Evolutionary conservation across 345 rosid genomes (phyloP).

Genomic region (Eucalyptus grandis): DNA sequence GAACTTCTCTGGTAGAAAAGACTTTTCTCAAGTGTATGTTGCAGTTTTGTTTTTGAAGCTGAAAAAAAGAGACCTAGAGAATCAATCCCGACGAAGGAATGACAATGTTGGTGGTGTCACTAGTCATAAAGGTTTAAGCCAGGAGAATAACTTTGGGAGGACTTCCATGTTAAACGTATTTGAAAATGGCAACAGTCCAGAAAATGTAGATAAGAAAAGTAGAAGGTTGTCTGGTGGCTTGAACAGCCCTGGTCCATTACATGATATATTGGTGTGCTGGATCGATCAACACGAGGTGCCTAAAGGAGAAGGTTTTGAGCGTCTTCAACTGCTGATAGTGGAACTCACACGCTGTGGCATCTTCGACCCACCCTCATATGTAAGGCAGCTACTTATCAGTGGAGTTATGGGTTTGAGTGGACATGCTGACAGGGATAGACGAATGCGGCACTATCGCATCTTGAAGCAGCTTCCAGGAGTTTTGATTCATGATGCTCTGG

Average conservation of each 20-base stretch:
- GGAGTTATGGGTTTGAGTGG: conserved; percentile 62
- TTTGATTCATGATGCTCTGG: conserved; percentile 47
- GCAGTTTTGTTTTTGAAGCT: conserved; percentile 72
- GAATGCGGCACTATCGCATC: conserved; percentile 65
- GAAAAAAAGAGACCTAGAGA: conserved; percentile 49
- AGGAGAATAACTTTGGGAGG: conserved; percentile 13
- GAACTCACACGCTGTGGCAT: conserved; percentile 82
- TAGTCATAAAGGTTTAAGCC: conserved; percentile 7
- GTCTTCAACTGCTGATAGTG: conserved; percentile 56
- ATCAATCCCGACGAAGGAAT: conserved; percentile 13
- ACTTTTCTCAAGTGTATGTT: conserved; percentile 69
- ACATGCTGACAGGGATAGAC: conserved; percentile 39
- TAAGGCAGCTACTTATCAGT: conserved; percentile 81
- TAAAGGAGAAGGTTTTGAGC: conserved; percentile 64
- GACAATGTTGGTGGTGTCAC: conserved; percentile 21
- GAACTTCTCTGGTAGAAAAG: conserved; percentile 76
- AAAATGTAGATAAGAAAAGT: conserved; percentile 1
- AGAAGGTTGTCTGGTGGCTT: conserved; percentile 31
- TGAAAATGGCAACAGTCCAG: conserved; percentile 12
- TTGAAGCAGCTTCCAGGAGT: conserved; percentile 77
- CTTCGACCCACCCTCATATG: conserved; percentile 86
- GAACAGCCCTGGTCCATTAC: conserved; percentile 90
- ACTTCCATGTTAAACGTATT: conserved; percentile 8
- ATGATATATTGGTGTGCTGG: conserved; percentile 94
- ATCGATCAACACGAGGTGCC: conserved; percentile 91